These are phyloP conservation scores for Peronospora farinosa DNA, from an alignment of 352 stramenopile species.

Conservation along the genomic window DNA sequence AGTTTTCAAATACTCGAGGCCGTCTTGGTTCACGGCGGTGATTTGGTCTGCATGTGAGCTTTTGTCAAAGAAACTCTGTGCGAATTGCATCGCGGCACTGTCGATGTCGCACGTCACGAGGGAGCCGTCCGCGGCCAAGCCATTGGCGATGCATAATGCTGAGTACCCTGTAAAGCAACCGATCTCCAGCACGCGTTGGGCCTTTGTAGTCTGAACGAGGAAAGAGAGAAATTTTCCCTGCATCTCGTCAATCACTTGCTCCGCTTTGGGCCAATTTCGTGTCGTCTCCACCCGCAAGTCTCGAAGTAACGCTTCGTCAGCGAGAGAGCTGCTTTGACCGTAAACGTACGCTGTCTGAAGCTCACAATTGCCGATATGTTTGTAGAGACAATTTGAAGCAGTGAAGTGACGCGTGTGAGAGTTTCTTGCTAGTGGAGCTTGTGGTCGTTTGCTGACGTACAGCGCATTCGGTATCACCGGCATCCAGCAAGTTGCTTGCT, in stretches of 20 bases:
- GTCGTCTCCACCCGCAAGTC: conserved; percentile 38
- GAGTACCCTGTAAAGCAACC: conserved; percentile 93
- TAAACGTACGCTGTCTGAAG: conserved; percentile 27
- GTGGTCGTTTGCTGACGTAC: conserved; percentile 17
- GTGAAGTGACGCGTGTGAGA: conserved; percentile 16
- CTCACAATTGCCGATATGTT: conserved; percentile 21
- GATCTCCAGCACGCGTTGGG: conserved; percentile 84
- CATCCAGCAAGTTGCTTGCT: conserved; percentile 39
- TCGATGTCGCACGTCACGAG: conserved; percentile 66
- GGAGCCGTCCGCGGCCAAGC: conserved; percentile 21
- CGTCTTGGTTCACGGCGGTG: conserved; percentile 33
- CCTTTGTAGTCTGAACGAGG: conserved; percentile 68
- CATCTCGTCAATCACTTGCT: conserved; percentile 56
- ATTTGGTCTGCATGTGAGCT: conserved; percentile 37
- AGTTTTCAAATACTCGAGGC: conserved; percentile 33
- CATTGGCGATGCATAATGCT: conserved; percentile 78
- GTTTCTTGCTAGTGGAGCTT: conserved; percentile 24
- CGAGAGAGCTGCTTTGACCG: conserved; percentile 18
- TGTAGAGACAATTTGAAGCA: conserved; percentile 27
- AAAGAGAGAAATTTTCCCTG: conserved; percentile 61
- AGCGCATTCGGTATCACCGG: conserved; percentile 35
- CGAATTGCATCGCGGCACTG: conserved; percentile 39
- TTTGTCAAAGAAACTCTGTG: conserved; percentile 40
- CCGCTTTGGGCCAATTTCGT: conserved; percentile 36
- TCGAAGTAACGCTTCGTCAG: conserved; percentile 31